Evolutionary conservation across 1,284 basidiomycete species (phyloP), one percentile per base, ranked within the genome.

Genomic region (Rhodofomes roseus): DNA sequence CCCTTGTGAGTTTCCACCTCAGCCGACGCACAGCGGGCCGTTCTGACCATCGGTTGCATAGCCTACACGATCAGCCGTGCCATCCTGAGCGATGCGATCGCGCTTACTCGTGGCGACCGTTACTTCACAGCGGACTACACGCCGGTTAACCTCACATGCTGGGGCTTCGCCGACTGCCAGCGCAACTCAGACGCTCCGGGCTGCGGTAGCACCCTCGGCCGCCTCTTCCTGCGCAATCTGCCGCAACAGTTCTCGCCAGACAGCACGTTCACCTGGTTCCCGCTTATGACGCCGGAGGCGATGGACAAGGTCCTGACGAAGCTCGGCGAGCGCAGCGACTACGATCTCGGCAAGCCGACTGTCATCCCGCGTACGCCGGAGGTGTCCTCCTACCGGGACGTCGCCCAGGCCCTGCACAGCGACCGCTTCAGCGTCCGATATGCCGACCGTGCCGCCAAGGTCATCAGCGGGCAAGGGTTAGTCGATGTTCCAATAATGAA

Each of bases 21-120:
- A 22, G 5, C 12, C 20, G 5, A 39, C 54, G 20, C 39, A 29
- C 31, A 2, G 18, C 7, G 20, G 14, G 7, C 16, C 25, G 18
- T n/a, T 36, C 34, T 36, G 25, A 48, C 37, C 4, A 46, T n/a
- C 20, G 23, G 46, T 34, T 11, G 55, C 48, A 23, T 50, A 86
- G 89, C 87, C 11, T 94, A 91, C 73, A 95, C 94, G 8, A 86
- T 93, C 68, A 89, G 88, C 66, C 85, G 93, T 41, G 93, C 92
- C 16, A 96, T 96, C 67, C 83, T 96, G 40, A 85, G 87, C 64
- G 93, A 95, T 69, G 93, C 92, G n/a, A 90, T 92, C 58, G 87
- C 90, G 4, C 82, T 95, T 54, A 92, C 89, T 50, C 87, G 93
- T 59, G 86, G 91, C 29, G 92, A 95, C 67, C 81, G 93, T 52